Conservation (phyloP, 257 asterid species). For the Linaria vulgaris region DNA sequence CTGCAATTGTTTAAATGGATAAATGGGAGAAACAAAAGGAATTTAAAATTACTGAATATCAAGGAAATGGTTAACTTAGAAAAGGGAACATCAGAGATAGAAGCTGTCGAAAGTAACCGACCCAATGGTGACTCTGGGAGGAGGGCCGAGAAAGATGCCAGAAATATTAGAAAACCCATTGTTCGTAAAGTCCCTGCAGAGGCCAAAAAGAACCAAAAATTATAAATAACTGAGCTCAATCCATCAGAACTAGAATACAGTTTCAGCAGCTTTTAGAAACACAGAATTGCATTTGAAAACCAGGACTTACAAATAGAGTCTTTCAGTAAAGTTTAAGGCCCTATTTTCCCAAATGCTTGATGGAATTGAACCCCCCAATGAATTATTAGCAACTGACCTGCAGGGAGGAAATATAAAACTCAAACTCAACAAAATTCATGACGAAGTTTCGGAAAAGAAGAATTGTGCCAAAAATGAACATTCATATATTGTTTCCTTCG, state of each 20-base stretch:
- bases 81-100: conserved; percentile 7
- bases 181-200: conserved; percentile 75
- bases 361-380: conserved; percentile 75
- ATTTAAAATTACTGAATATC: background rate
- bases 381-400: conserved; percentile 82
- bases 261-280: no score
- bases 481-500: conserved; percentile 15
- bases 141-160: conserved; percentile 45
- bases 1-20: conserved; percentile 39
- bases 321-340: conserved; percentile 54
- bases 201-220: background rate
- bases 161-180: conserved; percentile 60
- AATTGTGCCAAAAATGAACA: conserved; percentile 3
- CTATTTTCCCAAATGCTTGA: conserved; percentile 79
- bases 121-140: conserved; percentile 67
- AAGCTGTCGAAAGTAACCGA: conserved; percentile 32
- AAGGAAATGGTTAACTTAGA: conserved; percentile 11
- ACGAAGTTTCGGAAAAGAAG: conserved; percentile 12
- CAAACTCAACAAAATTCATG: background rate
- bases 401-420: conserved; percentile 23
- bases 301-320: conserved; percentile 66
- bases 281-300: no score
- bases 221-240: background rate
- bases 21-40: background rate
- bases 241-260: background rate